Conservation (phyloP, 1,284 basidiomycete species). For the Trichosporon sp. region DNA sequence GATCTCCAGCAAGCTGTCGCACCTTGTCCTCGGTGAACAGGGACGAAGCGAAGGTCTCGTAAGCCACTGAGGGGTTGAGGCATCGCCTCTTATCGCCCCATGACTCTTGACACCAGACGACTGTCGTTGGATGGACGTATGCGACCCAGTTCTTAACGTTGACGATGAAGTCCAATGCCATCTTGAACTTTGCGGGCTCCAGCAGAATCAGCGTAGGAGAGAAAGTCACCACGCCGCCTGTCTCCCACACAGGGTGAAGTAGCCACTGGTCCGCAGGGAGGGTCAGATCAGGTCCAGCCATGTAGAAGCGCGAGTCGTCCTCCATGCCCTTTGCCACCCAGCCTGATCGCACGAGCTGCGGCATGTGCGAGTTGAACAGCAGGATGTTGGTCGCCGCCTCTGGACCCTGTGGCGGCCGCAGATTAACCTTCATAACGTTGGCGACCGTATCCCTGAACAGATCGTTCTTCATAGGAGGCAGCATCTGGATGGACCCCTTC, state of each 20-base stretch:
- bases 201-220: constrained; percentile 32
- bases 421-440: not conserved
- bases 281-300: constrained; percentile 21
- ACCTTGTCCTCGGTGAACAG: constrained; percentile 28
- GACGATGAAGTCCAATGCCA: constrained; percentile 27
- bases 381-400: constrained; percentile 9
- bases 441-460: not conserved
- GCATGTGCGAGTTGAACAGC: constrained; percentile 16
- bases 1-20: constrained; percentile 15
- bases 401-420: not conserved
- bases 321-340: constrained; percentile 6
- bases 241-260: constrained; percentile 21
- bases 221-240: constrained; percentile 35
- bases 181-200: constrained; percentile 21
- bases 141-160: constrained; percentile 26
- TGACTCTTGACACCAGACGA: constrained; percentile 26
- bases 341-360: not conserved
- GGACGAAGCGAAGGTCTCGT: constrained; percentile 17
- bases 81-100: constrained; percentile 22
- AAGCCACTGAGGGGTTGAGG: constrained; percentile 23
- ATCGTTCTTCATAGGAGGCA: not conserved
- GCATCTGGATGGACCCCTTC: not conserved
- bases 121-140: constrained; percentile 29
- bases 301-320: constrained; percentile 14
- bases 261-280: constrained; percentile 19